These are phyloP conservation scores for Adansonia digitata DNA, from an alignment of 345 rosid species.

Conservation along the genomic window DNA sequence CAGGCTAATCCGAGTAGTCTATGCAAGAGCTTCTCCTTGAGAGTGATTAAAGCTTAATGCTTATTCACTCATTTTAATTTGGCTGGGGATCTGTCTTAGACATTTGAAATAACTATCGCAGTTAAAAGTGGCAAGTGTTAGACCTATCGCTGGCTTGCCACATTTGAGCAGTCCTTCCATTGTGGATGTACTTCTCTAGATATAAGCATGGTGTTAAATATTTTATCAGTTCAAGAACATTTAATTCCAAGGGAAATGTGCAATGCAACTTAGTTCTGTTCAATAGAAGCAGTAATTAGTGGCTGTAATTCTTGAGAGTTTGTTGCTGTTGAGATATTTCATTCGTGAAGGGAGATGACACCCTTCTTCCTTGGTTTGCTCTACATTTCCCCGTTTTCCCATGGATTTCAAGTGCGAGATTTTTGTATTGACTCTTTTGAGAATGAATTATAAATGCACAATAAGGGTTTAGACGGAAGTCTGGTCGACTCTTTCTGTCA, in stretches of 20 bases:
- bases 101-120: neutral
- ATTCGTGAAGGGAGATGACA: neutral
- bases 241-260: neutral
- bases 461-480: neutral
- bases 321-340: neutral
- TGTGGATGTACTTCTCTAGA: neutral
- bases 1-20: neutral
- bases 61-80: neutral
- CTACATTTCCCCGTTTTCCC: neutral
- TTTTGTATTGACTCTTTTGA: neutral
- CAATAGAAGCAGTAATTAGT: neutral
- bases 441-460: neutral
- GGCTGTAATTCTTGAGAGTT: neutral
- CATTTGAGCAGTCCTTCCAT: neutral
- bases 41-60: neutral
- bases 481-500: neutral
- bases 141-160: neutral
- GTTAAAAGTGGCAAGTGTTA: neutral
- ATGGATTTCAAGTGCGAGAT: neutral
- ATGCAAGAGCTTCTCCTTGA: neutral
- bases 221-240: neutral
- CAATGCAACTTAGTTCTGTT: neutral
- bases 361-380: neutral
- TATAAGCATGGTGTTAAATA: neutral
- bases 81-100: neutral